Evolutionary conservation across 805 yeast species (phyloP), one percentile per base, ranked within the genome.

Genomic region (Barnettozyma wickerhamii): DNA sequence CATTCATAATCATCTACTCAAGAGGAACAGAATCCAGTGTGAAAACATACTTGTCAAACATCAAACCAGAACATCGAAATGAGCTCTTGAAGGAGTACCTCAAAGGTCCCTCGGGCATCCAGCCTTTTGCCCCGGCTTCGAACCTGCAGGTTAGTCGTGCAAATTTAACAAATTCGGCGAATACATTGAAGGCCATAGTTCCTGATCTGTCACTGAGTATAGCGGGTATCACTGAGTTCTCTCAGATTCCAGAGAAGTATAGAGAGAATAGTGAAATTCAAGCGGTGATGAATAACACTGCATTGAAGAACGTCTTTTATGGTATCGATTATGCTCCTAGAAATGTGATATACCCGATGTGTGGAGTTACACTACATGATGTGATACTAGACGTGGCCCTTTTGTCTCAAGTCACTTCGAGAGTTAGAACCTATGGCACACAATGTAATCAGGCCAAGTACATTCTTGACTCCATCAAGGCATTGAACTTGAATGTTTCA

Each of bases 251-350:
- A 29, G 42, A 53, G 2, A 48, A 48, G 17, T 72, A 62, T 39
- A 57, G 55, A 20, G 46, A 51, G 1, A 72, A 68, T 37, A 33
- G 42, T 3, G 72, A 69, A 39, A 51, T 74, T 1, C 42, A 53
- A 18, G 40, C 50, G 0, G 46, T 73, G n/a, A 64, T 74, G 72
- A 54, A 52, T 10, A 54, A 65, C 18, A 47, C 54, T 13, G 35
- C 50, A 13, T 51, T 68, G 24, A 50, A 50, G 7, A 62, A 65
- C 34, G 63, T 66, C 2, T 76, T 81, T 45, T 66, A 72, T 48
- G 87, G 88, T 0, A 45, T 82, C 14, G 74, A 75, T 17, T 82
- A 82, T 55, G 70, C 84, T 4, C 88, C 88, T 0, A 56, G 60
- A 42, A 63, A 68, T 35, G 76, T 74, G 1, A 66, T 67, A 52